Evolutionary conservation across 225 moss, liverwort and hornwort species (phyloP), one percentile per base, ranked within the genome.

Genomic region (Polytrichum formosum): DNA sequence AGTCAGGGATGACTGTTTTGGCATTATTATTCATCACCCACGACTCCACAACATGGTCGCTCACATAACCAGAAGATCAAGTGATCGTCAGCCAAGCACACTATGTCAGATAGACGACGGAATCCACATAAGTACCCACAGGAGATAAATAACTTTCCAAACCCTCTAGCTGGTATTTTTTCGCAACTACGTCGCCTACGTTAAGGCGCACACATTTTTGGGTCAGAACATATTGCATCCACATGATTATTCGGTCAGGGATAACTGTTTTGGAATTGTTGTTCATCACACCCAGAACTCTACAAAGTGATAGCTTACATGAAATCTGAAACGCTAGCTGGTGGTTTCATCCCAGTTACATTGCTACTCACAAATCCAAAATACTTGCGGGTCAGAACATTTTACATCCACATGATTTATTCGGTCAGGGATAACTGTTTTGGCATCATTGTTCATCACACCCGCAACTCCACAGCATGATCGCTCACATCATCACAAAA

Each of bases 371-470:
- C 21, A 6, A n/a, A 6, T 23, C 5, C 6, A n/a, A 6, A 9
- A 58, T 2, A 22, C 20, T 22, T 20, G 6, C 9, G 58, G 58
- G 6, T n/a, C 58, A 58, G 58, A 58, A n/a, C 58, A 58, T 58
- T 5, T 58, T 58, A 6, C 16, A n/a, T 58, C 20, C n/a, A 58
- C 58, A 58, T 58, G 20, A 58, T 58, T n/a, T 16, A 23, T 58
- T 58, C 58, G 21, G 58, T 58, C 58, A 58, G 58, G n/a, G 58
- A 58, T 58, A 58, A 58, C 58, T 58, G 58, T 58, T 58, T 58
- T 22, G 9, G 21, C 5, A 58, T 58, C 1, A 0, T 7, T n/a
- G 23, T 6, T 58, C 58, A 22, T 58, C 58, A 58, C 23, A 23
- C 58, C n/a, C 21, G 9, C 6, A 20, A 6, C n/a, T 6, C 21